Base-by-base conservation (phyloP, 2,329 filamentous ascomycete species). In the Aspergillus ochraceoroseus region DNA sequence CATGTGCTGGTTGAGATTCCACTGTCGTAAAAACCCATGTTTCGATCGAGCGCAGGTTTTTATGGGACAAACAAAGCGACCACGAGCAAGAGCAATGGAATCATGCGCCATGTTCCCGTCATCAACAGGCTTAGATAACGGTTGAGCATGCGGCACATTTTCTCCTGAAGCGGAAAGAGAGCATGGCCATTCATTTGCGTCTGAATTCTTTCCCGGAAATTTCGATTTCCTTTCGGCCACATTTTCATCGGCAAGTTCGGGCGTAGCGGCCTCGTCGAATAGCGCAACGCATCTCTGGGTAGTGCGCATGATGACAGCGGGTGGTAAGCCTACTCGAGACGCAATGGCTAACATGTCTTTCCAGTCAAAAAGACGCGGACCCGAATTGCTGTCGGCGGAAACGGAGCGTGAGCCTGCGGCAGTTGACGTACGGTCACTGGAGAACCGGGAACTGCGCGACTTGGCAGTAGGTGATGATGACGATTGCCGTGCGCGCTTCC, bases 281-380 rank as follows among this genome's bases (percentile, higher is more conserved):
- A 95, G 68, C 31, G 76, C 70, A 2, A 83, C 78, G 55, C 89
- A 96, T 33, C 90, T 76, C 55, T 80, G 73, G 2, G 83, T 76
- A 0, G 87, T 77, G 19, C 85, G 77, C 37, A 80, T 75, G 8
- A 95, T 65, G 1, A 80, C 83, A 1, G 68, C 62, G 0, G 71
- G 63, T 1, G 83, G 70, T 64, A 88, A 89, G 0, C 85, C 87
- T 2, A 77, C 77, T 34, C 94, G 66, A 0, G 85, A 76, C 2
- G 90, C 90, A 1, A 87, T 73, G 0, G 85, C 85, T 18, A 95
- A 66, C 1, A 95, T 76, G 51, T 94, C 86, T 51, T 80, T 84
- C 90, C 90, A 96, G 65, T 94, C 85, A 14, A 85, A 76, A 8
- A 79, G 67, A 18, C 58, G 57, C 12, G 34, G 7, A 20, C 12